These are phyloP conservation scores for Rhizomucor miehei DNA, from an alignment of 371 early-diverging fungal genomes.

Conservation along the genomic window DNA sequence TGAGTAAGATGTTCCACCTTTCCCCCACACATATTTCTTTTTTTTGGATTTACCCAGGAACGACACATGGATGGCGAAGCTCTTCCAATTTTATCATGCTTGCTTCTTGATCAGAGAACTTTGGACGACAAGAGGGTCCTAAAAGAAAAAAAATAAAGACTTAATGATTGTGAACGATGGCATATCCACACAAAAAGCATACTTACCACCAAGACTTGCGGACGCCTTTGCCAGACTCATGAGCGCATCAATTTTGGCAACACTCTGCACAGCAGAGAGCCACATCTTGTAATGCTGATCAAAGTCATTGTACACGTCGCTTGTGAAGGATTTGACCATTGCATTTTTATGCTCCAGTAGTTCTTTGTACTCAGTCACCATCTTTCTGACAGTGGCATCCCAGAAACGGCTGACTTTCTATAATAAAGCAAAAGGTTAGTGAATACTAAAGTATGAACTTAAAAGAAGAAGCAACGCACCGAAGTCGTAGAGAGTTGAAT, in stretches of 20 bases:
- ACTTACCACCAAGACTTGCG: slow-evolving; percentile 57
- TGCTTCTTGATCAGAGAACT: slow-evolving; percentile 56
- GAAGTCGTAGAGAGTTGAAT: slow-evolving; percentile 75
- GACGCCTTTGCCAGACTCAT: slow-evolving; percentile 80
- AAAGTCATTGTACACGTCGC: slow-evolving; percentile 74
- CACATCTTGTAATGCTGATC: slow-evolving; percentile 73
- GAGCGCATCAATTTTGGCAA: slow-evolving; percentile 93
- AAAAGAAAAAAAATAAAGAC: slow-evolving; percentile 5
- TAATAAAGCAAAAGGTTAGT: too few relatives aligned
- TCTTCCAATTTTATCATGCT: slow-evolving; percentile 76
- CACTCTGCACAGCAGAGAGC: slow-evolving; percentile 64
- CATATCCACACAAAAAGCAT: neutral
- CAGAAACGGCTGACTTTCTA: slow-evolving; percentile 88
- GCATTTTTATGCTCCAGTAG: slow-evolving; percentile 79
- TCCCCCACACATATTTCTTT: too few relatives aligned
- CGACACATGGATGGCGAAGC: slow-evolving; percentile 86
- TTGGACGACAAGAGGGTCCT: slow-evolving; percentile 80
- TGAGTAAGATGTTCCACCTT: too few relatives aligned
- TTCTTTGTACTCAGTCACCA: slow-evolving; percentile 79
- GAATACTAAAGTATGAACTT: too few relatives aligned
- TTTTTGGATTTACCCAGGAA: slow-evolving; percentile 60
- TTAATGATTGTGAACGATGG: neutral
- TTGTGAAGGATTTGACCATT: slow-evolving; percentile 62
- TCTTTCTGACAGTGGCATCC: slow-evolving; percentile 61
- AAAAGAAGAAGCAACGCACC: slow-evolving; percentile 31